Evolutionary conservation across 2,329 filamentous ascomycete species (phyloP), one percentile per base, ranked within the genome.

Genomic region (Fusarium setosum): DNA sequence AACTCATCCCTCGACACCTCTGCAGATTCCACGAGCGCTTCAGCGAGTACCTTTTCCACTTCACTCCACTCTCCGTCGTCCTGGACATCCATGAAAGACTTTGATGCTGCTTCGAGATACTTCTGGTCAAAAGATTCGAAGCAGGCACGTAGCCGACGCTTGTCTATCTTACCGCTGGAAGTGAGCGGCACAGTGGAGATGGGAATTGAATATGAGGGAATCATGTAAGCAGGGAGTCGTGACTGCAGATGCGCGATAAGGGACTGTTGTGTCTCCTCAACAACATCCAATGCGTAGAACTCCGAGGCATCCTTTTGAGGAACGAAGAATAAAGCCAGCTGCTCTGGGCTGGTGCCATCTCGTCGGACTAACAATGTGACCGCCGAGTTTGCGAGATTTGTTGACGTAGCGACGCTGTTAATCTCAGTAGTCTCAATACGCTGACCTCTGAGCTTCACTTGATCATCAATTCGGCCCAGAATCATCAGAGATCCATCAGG

Each of bases 401-500:
- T 83, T 12, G 82, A 79, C 1, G 90, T 80, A 12, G 94, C 76
- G 15, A 84, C 79, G 15, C 84, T 85, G 57, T 88, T 91, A 54
- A 97, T 90, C 73, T 96, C 93, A 1, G 87, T 86, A 11, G 94
- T 84, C 73, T 97, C 93, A 35, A 97, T 89, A 41, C 92, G 83
- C 67, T 95, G 91, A 0, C 94, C 93, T 41, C 92, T 86, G 10
- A 97, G 83, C 74, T 96, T 97, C 55, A 96, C 83, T 75, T 96
- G 92, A 61, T 91, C 91, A 68, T 96, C 93, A 20, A 90, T 81
- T 34, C 93, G 86, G 15, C 92, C 92, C 10, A 88, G 77, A 37
- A 96, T 92, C 4, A 92, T 77, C 8, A 97, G 82, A 0, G 90
- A 91, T 0, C 92, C 91, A 72, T 96, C 91, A 0, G 88, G 82